phyloP scores from a whole-genome alignment of 2,329 filamentous ascomycete species.

The Cadophora malorum region DNA sequence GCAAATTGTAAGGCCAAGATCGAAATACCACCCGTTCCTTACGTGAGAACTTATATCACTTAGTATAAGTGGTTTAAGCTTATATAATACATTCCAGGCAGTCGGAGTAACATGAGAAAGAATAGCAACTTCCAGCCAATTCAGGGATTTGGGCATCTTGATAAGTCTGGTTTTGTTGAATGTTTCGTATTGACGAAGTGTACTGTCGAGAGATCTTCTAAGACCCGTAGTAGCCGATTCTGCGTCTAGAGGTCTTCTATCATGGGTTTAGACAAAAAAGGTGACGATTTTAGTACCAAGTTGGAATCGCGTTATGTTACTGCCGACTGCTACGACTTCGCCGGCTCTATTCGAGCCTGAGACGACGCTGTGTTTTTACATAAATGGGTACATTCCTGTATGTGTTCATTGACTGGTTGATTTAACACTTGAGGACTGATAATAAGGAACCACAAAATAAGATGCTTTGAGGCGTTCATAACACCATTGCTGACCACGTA shows the following conservation, averaged over 20 bases:
- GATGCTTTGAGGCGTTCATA: too few species aligned
- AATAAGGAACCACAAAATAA: too few species aligned
- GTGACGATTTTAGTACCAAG: slow-evolving; percentile 65
- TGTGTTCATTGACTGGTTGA: background rate
- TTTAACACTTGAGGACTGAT: background rate
- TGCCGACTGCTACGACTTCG: slow-evolving; percentile 57
- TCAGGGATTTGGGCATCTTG: slow-evolving; percentile 57
- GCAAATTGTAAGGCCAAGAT: slow-evolving; percentile 50
- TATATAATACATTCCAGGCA: slow-evolving; percentile 64
- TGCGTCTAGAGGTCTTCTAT: slow-evolving; percentile 37
- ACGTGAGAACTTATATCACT: slow-evolving; percentile 50
- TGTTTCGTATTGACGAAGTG: slow-evolving; percentile 55
- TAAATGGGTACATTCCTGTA: slow-evolving; percentile 41
- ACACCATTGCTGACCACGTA: slow-evolving; percentile 19
- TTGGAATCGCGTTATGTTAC: slow-evolving; percentile 61
- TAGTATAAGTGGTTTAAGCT: slow-evolving; percentile 47
- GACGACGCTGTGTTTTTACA: slow-evolving; percentile 37
- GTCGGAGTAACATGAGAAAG: slow-evolving; percentile 60
- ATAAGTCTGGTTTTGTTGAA: slow-evolving; percentile 66
- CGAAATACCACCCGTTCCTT: slow-evolving; percentile 52
- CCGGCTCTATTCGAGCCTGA: slow-evolving; percentile 52
- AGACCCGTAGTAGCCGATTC: slow-evolving; percentile 53
- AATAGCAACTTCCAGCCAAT: slow-evolving; percentile 54
- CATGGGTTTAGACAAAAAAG: slow-evolving; percentile 59
- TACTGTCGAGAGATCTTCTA: slow-evolving; percentile 58